A percentile compares a stretch with the other conserved stretches of the same genome.
phyloP scores from a whole-genome alignment of 2,329 filamentous ascomycete species.

The Waltergamsia citrina region DNA sequence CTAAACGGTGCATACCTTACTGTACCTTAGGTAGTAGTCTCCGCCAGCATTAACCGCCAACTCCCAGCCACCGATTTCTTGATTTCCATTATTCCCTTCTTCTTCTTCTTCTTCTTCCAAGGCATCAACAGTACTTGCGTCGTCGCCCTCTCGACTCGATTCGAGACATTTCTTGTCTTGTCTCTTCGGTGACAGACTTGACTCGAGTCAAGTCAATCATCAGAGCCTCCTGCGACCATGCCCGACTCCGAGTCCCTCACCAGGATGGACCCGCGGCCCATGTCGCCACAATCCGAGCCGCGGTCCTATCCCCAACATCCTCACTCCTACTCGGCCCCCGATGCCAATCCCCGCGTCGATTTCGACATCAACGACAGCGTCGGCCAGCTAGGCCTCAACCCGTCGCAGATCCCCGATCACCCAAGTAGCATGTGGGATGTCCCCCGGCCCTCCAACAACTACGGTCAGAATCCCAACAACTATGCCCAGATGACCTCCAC shows the following conservation, averaged over 20 bases:
- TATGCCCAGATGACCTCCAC: not conserved
- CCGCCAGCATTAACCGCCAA: too few relatives aligned
- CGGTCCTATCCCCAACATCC: conserved; percentile 1
- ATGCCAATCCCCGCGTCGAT: not conserved
- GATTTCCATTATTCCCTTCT: not conserved
- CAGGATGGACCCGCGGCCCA: conserved; percentile 6
- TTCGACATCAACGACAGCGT: not conserved
- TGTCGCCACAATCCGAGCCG: conserved; percentile 5
- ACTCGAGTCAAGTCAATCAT: too few relatives aligned
- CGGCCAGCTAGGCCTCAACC: conserved; percentile 9
- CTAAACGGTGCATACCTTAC: too few relatives aligned
- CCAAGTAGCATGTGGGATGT: conserved; percentile 9
- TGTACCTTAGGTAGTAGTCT: too few relatives aligned
- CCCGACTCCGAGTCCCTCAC: conserved; percentile 2
- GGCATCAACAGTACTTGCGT: not conserved
- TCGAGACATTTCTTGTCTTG: too few relatives aligned
- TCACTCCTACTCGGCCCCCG: conserved; percentile 1
- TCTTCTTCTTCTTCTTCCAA: not conserved
- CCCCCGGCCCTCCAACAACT: conserved; percentile 9
- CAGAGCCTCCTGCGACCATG: too few relatives aligned
- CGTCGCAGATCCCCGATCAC: conserved; percentile 12
- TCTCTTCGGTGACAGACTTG: too few relatives aligned
- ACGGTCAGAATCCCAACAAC: too few relatives aligned
- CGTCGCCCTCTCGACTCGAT: too few relatives aligned
- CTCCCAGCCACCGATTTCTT: not conserved